Conservation (phyloP, 768 basidiomycete species). For the Boletus vermiculosoides region DNA sequence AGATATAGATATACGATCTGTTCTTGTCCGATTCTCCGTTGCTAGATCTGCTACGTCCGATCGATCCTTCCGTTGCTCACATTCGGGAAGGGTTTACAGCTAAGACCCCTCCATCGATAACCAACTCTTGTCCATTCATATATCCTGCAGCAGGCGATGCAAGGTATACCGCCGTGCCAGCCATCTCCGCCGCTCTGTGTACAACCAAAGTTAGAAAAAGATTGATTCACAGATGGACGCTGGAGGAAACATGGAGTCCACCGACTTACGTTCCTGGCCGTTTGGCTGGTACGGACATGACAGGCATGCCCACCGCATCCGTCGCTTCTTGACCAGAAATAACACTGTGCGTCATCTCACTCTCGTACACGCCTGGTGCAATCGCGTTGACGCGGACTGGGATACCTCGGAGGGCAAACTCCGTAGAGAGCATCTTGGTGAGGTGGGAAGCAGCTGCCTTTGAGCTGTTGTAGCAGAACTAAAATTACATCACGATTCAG, state of each 20-base stretch:
- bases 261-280: conserved; percentile 65
- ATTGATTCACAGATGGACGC: not conserved
- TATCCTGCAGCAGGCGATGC: conserved; percentile 72
- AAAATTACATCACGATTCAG: not conserved
- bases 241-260: not conserved
- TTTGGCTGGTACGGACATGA: conserved; percentile 60
- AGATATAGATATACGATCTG: not conserved
- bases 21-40: not conserved
- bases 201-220: conserved; percentile 7
- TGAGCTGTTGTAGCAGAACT: conserved; percentile 82
- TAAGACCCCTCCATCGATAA: conserved; percentile 72
- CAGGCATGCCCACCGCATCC: conserved; percentile 56
- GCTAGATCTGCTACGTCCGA: not conserved
- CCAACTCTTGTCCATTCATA: conserved; percentile 74
- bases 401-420: conserved; percentile 65
- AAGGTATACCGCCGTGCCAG: conserved; percentile 74
- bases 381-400: conserved; percentile 72
- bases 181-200: conserved; percentile 66
- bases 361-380: conserved; percentile 73
- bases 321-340: conserved; percentile 46
- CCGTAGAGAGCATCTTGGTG: conserved; percentile 75
- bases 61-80: conserved; percentile 20
- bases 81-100: conserved; percentile 65
- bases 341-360: conserved; percentile 65
- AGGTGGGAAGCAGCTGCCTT: conserved; percentile 78